Percentiles rank a stretch among this genome's conserved stretches.
These are phyloP conservation scores for Pseudozyma sp. DNA, from an alignment of 1,284 basidiomycete genomes.

Conservation along the genomic window DNA sequence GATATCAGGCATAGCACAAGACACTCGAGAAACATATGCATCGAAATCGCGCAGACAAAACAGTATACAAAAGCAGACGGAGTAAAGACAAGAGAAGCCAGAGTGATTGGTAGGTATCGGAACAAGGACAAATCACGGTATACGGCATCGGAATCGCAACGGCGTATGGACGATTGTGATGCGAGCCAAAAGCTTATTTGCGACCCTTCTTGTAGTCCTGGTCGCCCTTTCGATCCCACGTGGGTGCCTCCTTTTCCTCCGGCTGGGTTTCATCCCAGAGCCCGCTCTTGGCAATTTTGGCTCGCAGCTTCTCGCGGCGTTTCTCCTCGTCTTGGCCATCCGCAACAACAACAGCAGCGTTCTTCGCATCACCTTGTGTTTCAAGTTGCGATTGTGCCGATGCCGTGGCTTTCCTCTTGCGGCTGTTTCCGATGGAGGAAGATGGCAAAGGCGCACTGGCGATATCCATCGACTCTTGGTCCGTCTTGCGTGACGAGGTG, in stretches of 20 bases:
- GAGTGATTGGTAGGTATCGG: too few relatives aligned
- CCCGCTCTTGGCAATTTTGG: constrained; percentile 45
- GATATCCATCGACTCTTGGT: constrained; percentile 34
- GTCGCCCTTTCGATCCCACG: constrained; percentile 61
- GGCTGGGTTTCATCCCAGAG: constrained; percentile 65
- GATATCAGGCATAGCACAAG: too few relatives aligned
- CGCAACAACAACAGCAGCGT: not conserved
- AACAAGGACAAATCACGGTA: too few relatives aligned
- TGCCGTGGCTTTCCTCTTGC: constrained; percentile 32
- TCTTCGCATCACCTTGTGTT: constrained; percentile 5
- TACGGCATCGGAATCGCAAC: not conserved
- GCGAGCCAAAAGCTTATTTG: constrained; percentile 13
- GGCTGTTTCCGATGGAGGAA: constrained; percentile 17
- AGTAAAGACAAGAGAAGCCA: too few relatives aligned
- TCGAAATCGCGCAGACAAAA: too few relatives aligned
- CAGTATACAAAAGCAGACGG: too few relatives aligned
- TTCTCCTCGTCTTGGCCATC: constrained; percentile 29
- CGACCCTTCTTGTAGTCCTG: constrained; percentile 54
- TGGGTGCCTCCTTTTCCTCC: constrained; percentile 57
- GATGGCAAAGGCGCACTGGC: constrained; percentile 36
- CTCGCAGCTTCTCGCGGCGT: constrained; percentile 25
- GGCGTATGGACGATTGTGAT: not conserved
- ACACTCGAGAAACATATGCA: too few relatives aligned
- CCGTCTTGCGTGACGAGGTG: constrained; percentile 7
- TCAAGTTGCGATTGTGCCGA: constrained; percentile 17